These are phyloP conservation scores for Sclerotinia minor DNA, from an alignment of 2,329 filamentous ascomycete genomes.

Conservation along the genomic window DNA sequence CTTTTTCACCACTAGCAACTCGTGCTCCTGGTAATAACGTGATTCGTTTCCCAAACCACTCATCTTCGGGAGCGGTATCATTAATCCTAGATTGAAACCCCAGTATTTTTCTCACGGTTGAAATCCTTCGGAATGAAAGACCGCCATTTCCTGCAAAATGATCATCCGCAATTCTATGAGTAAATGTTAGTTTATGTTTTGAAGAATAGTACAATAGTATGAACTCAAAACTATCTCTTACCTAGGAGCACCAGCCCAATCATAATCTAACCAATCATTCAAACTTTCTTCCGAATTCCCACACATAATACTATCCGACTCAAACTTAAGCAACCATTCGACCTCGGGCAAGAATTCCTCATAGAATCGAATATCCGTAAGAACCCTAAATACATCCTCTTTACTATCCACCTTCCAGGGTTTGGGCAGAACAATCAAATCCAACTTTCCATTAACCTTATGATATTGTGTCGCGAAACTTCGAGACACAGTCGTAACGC, in stretches of 20 bases:
- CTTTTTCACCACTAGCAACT: conserved; percentile 46
- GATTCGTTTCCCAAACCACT: conserved; percentile 56
- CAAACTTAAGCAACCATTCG: conserved; percentile 57
- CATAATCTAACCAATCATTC: conserved; percentile 39
- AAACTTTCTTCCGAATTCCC: conserved; percentile 51
- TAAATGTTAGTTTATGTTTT: neutral
- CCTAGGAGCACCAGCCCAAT: conserved; percentile 47
- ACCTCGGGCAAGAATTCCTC: conserved; percentile 48
- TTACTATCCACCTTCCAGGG: conserved; percentile 40
- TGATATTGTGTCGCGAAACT: conserved; percentile 52
- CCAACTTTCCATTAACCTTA: conserved; percentile 50
- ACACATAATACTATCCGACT: conserved; percentile 58
- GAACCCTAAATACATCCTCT: conserved; percentile 54
- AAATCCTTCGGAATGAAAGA: conserved; percentile 54
- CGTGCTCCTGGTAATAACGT: conserved; percentile 51
- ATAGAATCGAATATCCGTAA: conserved; percentile 57
- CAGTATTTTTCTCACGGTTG: conserved; percentile 51
- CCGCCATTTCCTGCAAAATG: conserved; percentile 55
- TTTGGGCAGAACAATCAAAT: conserved; percentile 26
- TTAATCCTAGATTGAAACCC: conserved; percentile 53
- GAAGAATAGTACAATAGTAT: conserved; percentile 26
- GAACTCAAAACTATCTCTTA: conserved; percentile 33
- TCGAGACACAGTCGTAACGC: conserved; percentile 48
- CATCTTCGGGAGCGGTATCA: conserved; percentile 54
- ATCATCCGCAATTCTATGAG: conserved; percentile 6